Conservation (phyloP, 257 asterid genomes). For the Solanum microdontum region DNA sequence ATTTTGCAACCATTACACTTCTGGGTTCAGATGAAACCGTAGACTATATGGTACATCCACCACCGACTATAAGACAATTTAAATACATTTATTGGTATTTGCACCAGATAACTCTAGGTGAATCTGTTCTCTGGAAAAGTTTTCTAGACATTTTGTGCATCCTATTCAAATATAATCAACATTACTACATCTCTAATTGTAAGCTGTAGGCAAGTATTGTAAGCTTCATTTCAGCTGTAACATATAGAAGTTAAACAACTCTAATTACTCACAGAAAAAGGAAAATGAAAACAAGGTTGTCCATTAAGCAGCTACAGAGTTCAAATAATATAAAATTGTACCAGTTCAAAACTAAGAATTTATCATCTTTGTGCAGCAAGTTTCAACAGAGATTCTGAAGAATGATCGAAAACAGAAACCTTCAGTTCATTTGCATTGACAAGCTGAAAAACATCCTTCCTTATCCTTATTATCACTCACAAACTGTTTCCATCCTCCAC, state of each 20-base stretch:
- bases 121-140: not conserved
- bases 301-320: not conserved
- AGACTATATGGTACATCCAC: not conserved
- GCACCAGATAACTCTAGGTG: not conserved
- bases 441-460: conserved; percentile 9
- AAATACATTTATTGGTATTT: not conserved
- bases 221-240: not conserved
- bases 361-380: not conserved
- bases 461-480: not conserved
- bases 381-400: not conserved
- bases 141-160: not conserved
- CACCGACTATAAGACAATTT: not conserved
- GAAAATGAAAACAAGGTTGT: not conserved
- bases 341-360: not conserved
- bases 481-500: conserved; percentile 5
- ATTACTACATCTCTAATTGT: not conserved
- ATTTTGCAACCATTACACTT: not conserved
- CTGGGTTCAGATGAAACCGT: not conserved
- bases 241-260: not conserved
- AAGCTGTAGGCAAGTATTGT: not conserved
- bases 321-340: not conserved
- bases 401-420: not conserved
- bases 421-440: not conserved
- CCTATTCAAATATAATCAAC: not conserved
- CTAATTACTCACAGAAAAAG: not conserved